Conservation (phyloP, 2,329 filamentous ascomycete species). For the Colletotrichum cereale region DNA sequence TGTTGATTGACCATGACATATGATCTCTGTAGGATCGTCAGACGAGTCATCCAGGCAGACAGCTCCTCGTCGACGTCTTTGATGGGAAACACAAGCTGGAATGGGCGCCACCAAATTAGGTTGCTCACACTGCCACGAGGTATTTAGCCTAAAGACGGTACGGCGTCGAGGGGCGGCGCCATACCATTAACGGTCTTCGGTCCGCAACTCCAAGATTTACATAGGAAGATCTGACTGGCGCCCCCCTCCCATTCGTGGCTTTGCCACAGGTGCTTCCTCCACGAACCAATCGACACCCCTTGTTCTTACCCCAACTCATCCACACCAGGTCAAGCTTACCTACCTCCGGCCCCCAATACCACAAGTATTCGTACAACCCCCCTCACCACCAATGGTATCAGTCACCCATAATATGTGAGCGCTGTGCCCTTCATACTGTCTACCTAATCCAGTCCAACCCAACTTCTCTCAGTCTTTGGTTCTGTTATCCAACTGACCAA, state of each 20-base stretch:
- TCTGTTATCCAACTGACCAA: slow-evolving; percentile 8
- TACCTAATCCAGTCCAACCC: neutral
- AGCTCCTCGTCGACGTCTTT: neutral
- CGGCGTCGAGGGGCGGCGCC: slow-evolving; percentile 36
- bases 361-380: no score
- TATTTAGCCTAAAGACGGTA: slow-evolving; percentile 35
- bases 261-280: slow-evolving; percentile 22
- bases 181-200: slow-evolving; percentile 40
- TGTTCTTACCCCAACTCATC: slow-evolving; percentile 40
- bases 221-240: slow-evolving; percentile 24
- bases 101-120: slow-evolving; percentile 35
- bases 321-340: slow-evolving; percentile 23
- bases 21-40: neutral
- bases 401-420: neutral
- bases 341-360: slow-evolving; percentile 17
- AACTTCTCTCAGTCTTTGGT: neutral
- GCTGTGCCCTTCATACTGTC: neutral
- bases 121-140: slow-evolving; percentile 34
- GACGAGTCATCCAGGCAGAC: neutral
- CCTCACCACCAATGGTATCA: neutral
- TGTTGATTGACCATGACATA: neutral
- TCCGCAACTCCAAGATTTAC: slow-evolving; percentile 40
- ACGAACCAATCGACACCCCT: slow-evolving; percentile 32
- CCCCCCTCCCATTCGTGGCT: slow-evolving; percentile 35
- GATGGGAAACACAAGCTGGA: neutral